These are phyloP conservation scores for Trichoderma orchidacearum DNA, from an alignment of 495 filamentous ascomycete genomes.

Conservation along the genomic window DNA sequence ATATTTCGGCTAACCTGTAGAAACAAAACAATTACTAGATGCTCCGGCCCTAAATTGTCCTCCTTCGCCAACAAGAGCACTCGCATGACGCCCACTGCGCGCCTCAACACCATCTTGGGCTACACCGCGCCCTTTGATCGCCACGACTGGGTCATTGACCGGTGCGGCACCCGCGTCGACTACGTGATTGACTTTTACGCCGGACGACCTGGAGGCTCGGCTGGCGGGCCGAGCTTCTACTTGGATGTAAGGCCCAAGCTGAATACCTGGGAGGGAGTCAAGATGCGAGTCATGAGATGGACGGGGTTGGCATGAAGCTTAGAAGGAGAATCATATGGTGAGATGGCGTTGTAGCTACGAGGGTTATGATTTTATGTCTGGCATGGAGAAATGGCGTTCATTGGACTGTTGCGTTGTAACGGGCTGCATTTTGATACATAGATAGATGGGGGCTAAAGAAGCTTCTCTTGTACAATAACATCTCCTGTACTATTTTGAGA, in stretches of 20 bases:
- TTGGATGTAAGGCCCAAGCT: slow-evolving; percentile 91
- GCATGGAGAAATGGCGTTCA: not conserved
- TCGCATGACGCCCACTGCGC: slow-evolving; percentile 66
- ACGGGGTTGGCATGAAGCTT: slow-evolving; percentile 39
- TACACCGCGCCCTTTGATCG: slow-evolving; percentile 89
- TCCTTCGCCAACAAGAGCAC: slow-evolving; percentile 68
- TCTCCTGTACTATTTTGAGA: slow-evolving; percentile 4
- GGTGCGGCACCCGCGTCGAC: slow-evolving; percentile 79
- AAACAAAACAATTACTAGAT: slow-evolving; percentile 35
- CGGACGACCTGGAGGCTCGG: slow-evolving; percentile 44
- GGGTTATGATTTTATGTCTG: not conserved
- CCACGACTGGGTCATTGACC: slow-evolving; percentile 93
- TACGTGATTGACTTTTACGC: slow-evolving; percentile 98
- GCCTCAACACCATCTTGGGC: slow-evolving; percentile 67
- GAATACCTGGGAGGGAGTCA: slow-evolving; percentile 79
- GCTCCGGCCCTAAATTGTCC: slow-evolving; percentile 69
- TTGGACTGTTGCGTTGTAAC: not conserved
- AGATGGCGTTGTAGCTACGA: not conserved
- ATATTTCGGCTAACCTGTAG: no score
- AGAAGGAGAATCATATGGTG: not conserved
- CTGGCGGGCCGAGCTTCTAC: slow-evolving; percentile 69
- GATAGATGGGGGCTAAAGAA: slow-evolving; percentile 4
- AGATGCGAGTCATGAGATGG: slow-evolving; percentile 58
- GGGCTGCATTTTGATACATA: slow-evolving; percentile 4
- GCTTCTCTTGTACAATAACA: slow-evolving; percentile 6